phyloP scores from a whole-genome alignment of 208 protist species.

The Crithidia mellificae region DNA sequence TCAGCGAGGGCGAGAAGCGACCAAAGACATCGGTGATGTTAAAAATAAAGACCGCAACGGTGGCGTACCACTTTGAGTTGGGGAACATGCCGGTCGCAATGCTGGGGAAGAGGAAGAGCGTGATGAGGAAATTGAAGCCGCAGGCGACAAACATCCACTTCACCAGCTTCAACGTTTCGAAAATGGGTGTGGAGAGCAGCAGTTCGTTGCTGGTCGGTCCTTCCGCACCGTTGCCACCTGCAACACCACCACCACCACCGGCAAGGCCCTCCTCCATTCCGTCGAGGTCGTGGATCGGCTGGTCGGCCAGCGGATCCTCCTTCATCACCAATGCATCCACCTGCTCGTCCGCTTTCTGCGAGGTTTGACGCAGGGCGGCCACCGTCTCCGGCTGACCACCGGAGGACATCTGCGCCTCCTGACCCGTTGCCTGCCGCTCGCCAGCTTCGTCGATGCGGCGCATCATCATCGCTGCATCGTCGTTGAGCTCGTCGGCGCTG shows the following conservation, averaged over 20 bases:
- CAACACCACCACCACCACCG: too few species aligned
- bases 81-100: slow-evolving; percentile 46
- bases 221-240: too few species aligned
- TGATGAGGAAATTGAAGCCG: slow-evolving; percentile 55
- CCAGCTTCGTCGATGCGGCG: too few species aligned
- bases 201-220: slow-evolving; percentile 25
- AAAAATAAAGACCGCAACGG: slow-evolving; percentile 59
- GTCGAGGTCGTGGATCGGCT: too few species aligned
- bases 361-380: too few species aligned
- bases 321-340: neutral
- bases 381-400: too few species aligned
- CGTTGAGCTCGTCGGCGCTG: too few species aligned
- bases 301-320: slow-evolving; percentile 3
- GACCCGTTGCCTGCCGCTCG: too few species aligned
- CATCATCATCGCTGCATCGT: too few species aligned
- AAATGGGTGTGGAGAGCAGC: slow-evolving; percentile 20
- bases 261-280: too few species aligned
- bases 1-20: slow-evolving; percentile 45
- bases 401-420: too few species aligned
- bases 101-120: slow-evolving; percentile 63
- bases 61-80: slow-evolving; percentile 58
- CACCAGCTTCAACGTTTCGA: slow-evolving; percentile 24
- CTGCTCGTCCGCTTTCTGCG: neutral
- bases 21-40: slow-evolving; percentile 60
- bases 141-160: slow-evolving; percentile 26